Base-by-base conservation (phyloP, 1,284 basidiomycete genomes). In the Apiotrichum brassicae region DNA sequence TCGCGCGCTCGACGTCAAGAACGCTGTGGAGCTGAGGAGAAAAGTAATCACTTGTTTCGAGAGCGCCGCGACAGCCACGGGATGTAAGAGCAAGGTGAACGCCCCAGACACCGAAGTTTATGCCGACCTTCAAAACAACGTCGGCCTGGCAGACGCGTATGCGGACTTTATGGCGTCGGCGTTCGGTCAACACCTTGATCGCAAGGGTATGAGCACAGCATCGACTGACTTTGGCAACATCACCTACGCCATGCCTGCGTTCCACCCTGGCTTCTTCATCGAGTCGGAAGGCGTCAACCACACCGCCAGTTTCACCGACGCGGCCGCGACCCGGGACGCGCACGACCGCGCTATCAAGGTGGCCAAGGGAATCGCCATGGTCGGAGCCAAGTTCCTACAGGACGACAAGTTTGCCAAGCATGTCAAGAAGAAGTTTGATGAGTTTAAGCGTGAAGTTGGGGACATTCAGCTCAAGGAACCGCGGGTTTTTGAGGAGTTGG, bases 331-430 rank as follows among this genome's bases (percentile, higher is more conserved):
- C 18, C 51, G 48, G 14, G 65, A 62, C 52, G 59, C 62, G 11
- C 60, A 73, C 61, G 28, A 49, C 33, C 49, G 60, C 16, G 55
- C 64, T 8, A 63, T 72, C 48, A 61, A 69, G 40, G 70, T 67
- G 2, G 62, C 71, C 9, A 64, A 67, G 37, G 71, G 64, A 1
- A 63, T 75, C n/a, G 69, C 71, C 2, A 58, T 72, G 9, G 54
- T 65, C 1, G 71, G 61, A 2, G 67, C 65, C 7, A 65, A 66
- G 43, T 61, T 73, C 30, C 25, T 73, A 2, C 46, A 59, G 0
- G 72, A 75, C 28, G 62, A 63, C 38, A 57, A 60, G 26, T 74
- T 65, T 54, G 58, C 66, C 0, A 57, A 63, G 33, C 53, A 62
- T 18, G 59, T 64, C 23, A 58, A 55, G 37, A 49, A 58, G 41